Evolutionary conservation across 108 stramenopile genomes (phyloP).

Genomic region (Fistulifera pelliculosa): DNA sequence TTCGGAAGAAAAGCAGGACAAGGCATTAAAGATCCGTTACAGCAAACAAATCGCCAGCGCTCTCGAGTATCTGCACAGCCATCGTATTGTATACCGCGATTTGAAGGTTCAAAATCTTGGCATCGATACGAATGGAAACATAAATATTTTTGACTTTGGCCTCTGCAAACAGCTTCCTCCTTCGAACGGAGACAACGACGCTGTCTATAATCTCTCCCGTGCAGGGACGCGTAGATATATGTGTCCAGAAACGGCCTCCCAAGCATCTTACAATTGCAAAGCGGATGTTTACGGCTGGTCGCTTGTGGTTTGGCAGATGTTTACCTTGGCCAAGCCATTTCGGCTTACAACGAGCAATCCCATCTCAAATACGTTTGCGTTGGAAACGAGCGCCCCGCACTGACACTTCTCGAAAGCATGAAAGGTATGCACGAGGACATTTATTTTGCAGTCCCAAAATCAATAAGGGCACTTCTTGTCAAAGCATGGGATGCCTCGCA

Average conservation of each 20-base stretch:
- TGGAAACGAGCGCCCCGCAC: conserved; percentile 17
- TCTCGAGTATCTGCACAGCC: conserved; percentile 58
- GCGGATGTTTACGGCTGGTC: conserved; percentile 55
- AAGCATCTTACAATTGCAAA: conserved; percentile 27
- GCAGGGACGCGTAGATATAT: conserved; percentile 37
- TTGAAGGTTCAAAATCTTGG: conserved; percentile 75
- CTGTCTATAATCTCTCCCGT: conserved; percentile 45
- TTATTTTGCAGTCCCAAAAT: too few relatives aligned
- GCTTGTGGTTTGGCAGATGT: conserved; percentile 32
- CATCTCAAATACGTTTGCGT: conserved; percentile 20
- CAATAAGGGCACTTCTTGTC: too few relatives aligned
- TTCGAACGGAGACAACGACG: conserved; percentile 27
- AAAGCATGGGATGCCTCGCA: too few relatives aligned
- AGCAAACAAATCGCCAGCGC: conserved; percentile 57
- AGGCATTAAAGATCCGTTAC: background rate
- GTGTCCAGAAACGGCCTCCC: conserved; percentile 22
- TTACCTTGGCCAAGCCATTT: conserved; percentile 17
- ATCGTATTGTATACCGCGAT: conserved; percentile 63
- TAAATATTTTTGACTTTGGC: conserved; percentile 80
- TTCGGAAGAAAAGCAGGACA: background rate
- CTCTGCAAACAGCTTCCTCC: conserved; percentile 32
- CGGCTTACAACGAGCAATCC: conserved; percentile 8
- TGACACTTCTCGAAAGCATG: background rate
- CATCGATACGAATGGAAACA: conserved; percentile 33
- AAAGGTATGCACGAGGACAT: too few relatives aligned